Evolutionary conservation across 371 early-diverging fungal species (phyloP), one percentile per base, ranked within the genome.

Genomic region (Haplosporangium sp.): DNA sequence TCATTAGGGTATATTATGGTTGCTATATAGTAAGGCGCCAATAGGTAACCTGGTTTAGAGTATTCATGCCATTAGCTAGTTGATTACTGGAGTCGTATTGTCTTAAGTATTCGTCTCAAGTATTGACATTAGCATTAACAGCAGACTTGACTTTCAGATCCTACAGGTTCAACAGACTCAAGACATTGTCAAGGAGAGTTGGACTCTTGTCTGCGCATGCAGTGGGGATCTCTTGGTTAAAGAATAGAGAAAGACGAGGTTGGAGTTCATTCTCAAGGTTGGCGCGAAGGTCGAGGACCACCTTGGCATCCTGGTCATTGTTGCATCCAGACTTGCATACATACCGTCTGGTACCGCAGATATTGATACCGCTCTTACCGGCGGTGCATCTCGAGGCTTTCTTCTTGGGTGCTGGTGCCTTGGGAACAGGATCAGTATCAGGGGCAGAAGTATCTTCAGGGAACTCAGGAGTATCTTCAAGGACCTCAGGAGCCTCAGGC

Each of bases 241-340:
- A 60, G 50, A 79, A 63, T 13, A 67, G 61, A 20, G 66, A 58
- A 38, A 74, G 15, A 13, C 65, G 71, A 39, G 69, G 63, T 45
- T 39, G 10, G 4, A 78, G 35, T 34, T 60, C 37, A 40, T 66
- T 63, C 57, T 78, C 64, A 20, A 78, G 63, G 15, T 57, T 66
- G 37, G 50, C 64, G 27, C 65, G 68, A 2, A 74, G 71, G 34
- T 42, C 39, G 58, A 78, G 56, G 1, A 78, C 79, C 4, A 20
- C 40, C 42, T 74, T 60, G 65, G 68, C 75, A 48, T 79, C 71
- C 39, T 74, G 13, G 1, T 64, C 37, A 35, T 74, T 72, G 19
- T 62, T 67, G 69, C 81, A 79, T 17, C 75, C 81, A 34, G 55
- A 44, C 63, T 60, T 71, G 72, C 81, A 74, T 62, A 74, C 72